Percentiles rank a stretch among this genome's conserved stretches.
These are phyloP conservation scores for Sextonia rubra DNA, from an alignment of 164 flowering plant genomes.

Conservation along the genomic window DNA sequence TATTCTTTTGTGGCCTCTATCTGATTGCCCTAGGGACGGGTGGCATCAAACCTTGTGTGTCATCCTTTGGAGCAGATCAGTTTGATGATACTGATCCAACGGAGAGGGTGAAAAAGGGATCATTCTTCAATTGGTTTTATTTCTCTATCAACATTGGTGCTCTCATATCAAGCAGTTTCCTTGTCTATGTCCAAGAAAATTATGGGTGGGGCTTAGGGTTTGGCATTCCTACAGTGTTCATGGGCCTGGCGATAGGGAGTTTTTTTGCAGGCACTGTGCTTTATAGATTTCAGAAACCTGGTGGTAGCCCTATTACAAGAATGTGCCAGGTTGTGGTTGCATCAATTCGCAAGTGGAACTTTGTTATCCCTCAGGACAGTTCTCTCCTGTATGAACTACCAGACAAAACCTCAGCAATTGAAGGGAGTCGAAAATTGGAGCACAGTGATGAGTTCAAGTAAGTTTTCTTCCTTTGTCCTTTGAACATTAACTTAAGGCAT, in stretches of 20 bases:
- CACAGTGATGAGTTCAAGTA: conserved; percentile 76
- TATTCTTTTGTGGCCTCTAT: conserved; percentile 75
- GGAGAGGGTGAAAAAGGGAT: conserved; percentile 74
- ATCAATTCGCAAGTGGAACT: conserved; percentile 54
- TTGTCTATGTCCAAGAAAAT: conserved; percentile 86
- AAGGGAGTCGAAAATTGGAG: conserved; percentile 76
- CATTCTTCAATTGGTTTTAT: conserved; percentile 91
- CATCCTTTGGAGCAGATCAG: conserved; percentile 90
- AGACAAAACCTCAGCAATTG: conserved; percentile 63
- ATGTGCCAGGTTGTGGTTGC: conserved; percentile 85
- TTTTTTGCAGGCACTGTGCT: conserved; percentile 73
- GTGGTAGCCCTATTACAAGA: conserved; percentile 86
- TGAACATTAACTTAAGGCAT: not conserved
- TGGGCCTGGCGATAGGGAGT: conserved; percentile 71
- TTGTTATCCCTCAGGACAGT: conserved; percentile 55
- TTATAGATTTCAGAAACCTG: conserved; percentile 84
- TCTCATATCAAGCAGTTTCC: conserved; percentile 63
- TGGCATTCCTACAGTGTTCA: conserved; percentile 80
- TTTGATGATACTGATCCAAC: conserved; percentile 77
- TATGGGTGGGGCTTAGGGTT: conserved; percentile 90
- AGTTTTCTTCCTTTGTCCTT: conserved; percentile 4
- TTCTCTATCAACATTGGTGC: conserved; percentile 86
- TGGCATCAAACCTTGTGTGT: conserved; percentile 87
- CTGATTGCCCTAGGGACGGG: conserved; percentile 86
- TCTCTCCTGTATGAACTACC: conserved; percentile 60